Evolutionary conservation across 1,284 basidiomycete species (phyloP).

Genomic region (Microbotryum intermedium): DNA sequence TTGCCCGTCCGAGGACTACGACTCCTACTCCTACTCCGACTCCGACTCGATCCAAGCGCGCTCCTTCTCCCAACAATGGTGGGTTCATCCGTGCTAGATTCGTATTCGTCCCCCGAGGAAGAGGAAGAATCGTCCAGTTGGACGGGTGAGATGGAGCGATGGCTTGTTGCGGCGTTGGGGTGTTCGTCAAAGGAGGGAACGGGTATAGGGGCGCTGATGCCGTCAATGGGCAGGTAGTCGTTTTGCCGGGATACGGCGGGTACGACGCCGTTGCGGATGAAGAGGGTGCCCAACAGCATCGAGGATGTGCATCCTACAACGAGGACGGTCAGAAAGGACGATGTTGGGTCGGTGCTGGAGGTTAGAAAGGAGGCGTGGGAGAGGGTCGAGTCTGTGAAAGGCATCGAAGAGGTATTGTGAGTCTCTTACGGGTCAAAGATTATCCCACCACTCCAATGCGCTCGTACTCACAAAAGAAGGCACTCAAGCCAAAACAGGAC

Average conservation of each 20-base stretch:
- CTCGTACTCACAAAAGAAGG: slow-evolving; percentile 37
- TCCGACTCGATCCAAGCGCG: background rate
- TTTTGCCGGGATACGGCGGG: background rate
- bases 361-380: slow-evolving; percentile 26
- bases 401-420: too few species aligned
- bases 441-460: too few species aligned
- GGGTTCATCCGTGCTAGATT: background rate
- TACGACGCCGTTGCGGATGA: slow-evolving; percentile 26
- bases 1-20: slow-evolving; percentile 6
- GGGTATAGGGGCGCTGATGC: too few species aligned
- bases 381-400: slow-evolving; percentile 13
- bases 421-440: too few species aligned
- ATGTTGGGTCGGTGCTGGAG: slow-evolving; percentile 35
- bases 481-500: slow-evolving; percentile 38
- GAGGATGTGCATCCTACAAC: slow-evolving; percentile 35
- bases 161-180: background rate
- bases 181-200: background rate
- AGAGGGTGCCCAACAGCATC: slow-evolving; percentile 35
- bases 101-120: background rate
- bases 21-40: background rate
- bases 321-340: slow-evolving; percentile 36
- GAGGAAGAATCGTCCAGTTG: slow-evolving; percentile 1
- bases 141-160: background rate
- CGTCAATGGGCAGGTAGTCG: background rate
- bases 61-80: too few species aligned